Percentiles rank a stretch among this genome's conserved stretches.
Conservation (phyloP, 257 asterid genomes). For the Nicotiana tomentosiformis region DNA sequence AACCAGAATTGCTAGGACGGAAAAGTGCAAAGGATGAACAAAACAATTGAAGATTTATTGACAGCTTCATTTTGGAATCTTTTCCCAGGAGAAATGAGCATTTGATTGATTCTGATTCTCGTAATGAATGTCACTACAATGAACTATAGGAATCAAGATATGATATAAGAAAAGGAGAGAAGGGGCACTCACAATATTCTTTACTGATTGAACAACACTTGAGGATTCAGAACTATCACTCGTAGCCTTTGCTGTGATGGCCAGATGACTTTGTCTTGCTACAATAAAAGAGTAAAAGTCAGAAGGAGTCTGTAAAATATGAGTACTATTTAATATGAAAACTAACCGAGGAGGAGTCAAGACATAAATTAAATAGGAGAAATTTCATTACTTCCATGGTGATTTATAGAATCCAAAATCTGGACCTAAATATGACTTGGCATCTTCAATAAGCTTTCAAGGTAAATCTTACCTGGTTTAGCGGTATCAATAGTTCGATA, state of each 20-base stretch:
- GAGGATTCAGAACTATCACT: constrained; percentile 49
- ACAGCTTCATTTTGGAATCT: background rate
- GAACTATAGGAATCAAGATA: background rate
- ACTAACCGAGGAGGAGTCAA: background rate
- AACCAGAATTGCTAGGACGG: background rate
- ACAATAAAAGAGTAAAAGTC: constrained; percentile 8
- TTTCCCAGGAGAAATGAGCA: background rate
- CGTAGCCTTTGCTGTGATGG: constrained; percentile 57
- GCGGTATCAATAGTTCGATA: background rate
- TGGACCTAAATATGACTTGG: background rate
- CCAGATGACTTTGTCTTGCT: constrained; percentile 38
- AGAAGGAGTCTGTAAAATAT: background rate
- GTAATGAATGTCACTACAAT: background rate
- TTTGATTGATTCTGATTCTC: background rate
- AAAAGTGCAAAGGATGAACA: background rate
- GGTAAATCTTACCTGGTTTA: background rate
- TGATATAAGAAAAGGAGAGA: background rate
- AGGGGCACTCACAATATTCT: constrained; percentile 54
- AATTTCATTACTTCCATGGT: background rate
- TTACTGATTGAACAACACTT: constrained; percentile 47
- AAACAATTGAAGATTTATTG: background rate
- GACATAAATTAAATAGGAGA: background rate
- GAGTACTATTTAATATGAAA: background rate
- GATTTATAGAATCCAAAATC: background rate
- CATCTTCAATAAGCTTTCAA: background rate